Base-by-base conservation (phyloP, 768 basidiomycete genomes). In the Porphyrellus cyaneotinctus region DNA sequence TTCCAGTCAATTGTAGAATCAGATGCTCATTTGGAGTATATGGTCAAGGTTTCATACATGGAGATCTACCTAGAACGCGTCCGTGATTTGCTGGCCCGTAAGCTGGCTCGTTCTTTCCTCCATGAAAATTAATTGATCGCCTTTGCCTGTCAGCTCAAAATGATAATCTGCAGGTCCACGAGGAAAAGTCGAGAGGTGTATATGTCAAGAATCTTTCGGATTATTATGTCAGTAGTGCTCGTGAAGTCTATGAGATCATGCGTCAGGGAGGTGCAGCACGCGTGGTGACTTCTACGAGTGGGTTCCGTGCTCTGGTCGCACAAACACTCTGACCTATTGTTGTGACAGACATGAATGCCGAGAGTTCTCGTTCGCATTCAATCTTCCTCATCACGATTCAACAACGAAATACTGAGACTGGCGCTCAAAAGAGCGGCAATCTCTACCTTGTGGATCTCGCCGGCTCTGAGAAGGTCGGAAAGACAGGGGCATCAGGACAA, bases 21-120 rank as follows among this genome's bases (percentile, higher is more conserved):
- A 50, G 95, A 97, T 60, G 81, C 90, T 32, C 91, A 92, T 70
- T 75, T 99, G 52, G 97, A 99, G 72, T 99, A 99, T 70, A 84
- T 97, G 58, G 97, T 99, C 69, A 99, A 99, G 74, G 97, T 97
- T 47, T 97, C 93, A 32, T 99, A 98, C 71, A 97, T 99, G 95
- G 97, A 99, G 75, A 98, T 99, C 54, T 99, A 99, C 72, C 79
- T 98, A 55, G 97, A 99, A 72, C 84, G 87, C 57, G 92, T 99
- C 59, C 82, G 95, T 47, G 97, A 99, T 78, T 74, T 99, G 50
- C 79, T 99, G 49, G 88, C 93, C 54, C 97, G 95, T 98, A 71
- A 66, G 95, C 32, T 22, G n/a, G 30, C 20, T 38, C 32, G 18
- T 30, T 43, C 20, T 52, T 46, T 52, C 28, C 37, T 23, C 28